Evolutionary conservation across 495 filamentous ascomycete genomes (phyloP), one percentile per base, ranked within the genome.

Genomic region (Evernia prunastri): DNA sequence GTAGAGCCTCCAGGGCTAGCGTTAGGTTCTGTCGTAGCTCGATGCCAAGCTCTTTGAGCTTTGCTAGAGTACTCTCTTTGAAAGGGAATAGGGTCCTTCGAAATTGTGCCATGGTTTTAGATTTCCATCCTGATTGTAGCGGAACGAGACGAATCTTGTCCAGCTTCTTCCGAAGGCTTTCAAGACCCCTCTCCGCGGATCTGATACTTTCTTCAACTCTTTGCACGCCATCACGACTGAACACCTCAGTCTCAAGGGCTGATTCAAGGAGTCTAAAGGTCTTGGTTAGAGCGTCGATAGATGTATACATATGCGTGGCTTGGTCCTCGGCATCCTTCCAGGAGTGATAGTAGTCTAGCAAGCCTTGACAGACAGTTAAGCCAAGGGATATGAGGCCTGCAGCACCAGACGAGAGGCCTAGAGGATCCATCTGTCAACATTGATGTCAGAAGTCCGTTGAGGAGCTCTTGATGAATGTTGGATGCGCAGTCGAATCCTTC

Each of bases 141-240:
- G 49, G 49, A 18, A 31, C 27, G 27, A 31, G 27, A 8, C 49
- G 49, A 18, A 53, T 15, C 6, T 53, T 53, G 13, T 53, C 49
- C 12, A 53, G 13, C 49, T 53, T 53, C 49, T 53, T 53, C 31
- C 49, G 25, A 53, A 53, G 49, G 49, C 49, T 53, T 7, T 53
- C 12, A 31, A 53, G 49, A 18, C 49, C 49, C 10, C 5, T 53
- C 49, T 53, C 49, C 13, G 27, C 49, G 13, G 49, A 53, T 17
- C 27, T 53, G 49, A 53, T 31, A 31, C 27, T 53, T 53, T 53
- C 27, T 53, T 53, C 49, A 17, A 53, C 15, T 18, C 15, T 53
- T 25, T 53, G 25, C 13, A 53, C 49, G 7, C 49, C 31, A 31
- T 17, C 27, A 18, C 12, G 49, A 31, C 25, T 53, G 29, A 54